Base-by-base conservation (phyloP, 2,329 filamentous ascomycete species). In the Monilinia polystroma region DNA sequence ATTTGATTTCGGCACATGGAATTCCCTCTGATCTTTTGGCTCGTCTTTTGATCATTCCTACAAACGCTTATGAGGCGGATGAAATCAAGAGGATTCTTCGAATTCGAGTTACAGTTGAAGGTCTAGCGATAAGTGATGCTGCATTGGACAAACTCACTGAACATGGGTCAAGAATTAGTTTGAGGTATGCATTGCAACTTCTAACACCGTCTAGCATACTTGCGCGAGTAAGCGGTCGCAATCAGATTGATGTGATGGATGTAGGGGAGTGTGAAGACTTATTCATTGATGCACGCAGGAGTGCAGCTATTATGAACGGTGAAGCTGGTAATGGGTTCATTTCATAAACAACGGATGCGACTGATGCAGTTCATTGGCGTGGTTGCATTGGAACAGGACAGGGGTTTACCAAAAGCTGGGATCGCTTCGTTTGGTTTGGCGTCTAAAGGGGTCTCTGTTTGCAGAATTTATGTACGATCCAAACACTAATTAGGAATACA, bases 21-120 rank as follows among this genome's bases (percentile, higher is more conserved):
- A 90, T 99, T 73, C 95, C 95, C 20, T 87, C 94, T 12, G 95
- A 99, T 79, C 93, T 99, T 73, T 85, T 99, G 66, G 90, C 92
- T 65, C 92, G 95, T 68, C 87, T 99, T 66, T 90, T 99, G 76
- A 98, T 99, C 80, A 90, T 99, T 75, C 95, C 95, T 55, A 99
- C 95, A 23, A 91, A 93, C 73, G 89, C 93, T 14, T 99, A 98
- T 81, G 86, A 89, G 69, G 86, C 88, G 53, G 87, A 92, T 20
- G 95, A 99, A 81, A 96, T 99, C 78, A 93, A 93, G 81, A 88
- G 89, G 69, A 99, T 99, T 78, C 90, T 98, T 74, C 86, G 89
- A 72, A 88, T 96, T 74, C 90, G 95, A 60, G 88, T 92, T 51
- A 88, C 88, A 71, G 94, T 90, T 11, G 93, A 97, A 80, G 87